Evolutionary conservation across 768 basidiomycete species (phyloP).

Genomic region (Agaricus sinodeliciosus): DNA sequence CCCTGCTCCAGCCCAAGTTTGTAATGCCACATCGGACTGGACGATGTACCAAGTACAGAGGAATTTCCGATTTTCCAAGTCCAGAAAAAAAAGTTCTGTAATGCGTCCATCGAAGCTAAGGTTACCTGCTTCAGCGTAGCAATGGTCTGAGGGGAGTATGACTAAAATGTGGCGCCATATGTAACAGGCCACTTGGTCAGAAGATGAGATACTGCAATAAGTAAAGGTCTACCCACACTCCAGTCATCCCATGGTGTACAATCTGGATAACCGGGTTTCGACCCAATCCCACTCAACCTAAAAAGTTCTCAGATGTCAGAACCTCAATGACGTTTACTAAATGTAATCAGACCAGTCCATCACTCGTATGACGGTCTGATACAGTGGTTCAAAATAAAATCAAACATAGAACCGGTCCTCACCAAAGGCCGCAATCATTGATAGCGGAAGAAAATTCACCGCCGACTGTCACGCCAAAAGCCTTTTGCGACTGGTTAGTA

Average conservation of each 20-base stretch:
- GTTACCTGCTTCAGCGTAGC: slow-evolving; percentile 57
- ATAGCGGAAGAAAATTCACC: slow-evolving; percentile 83
- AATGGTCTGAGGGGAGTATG: slow-evolving; percentile 55
- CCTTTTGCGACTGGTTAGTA: slow-evolving; percentile 54
- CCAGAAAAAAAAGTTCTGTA: slow-evolving; percentile 96
- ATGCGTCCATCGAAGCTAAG: slow-evolving; percentile 79
- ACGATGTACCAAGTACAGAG: slow-evolving; percentile 56
- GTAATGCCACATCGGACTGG: slow-evolving; percentile 83
- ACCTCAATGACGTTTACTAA: slow-evolving; percentile 9
- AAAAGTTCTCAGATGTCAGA: slow-evolving; percentile 11
- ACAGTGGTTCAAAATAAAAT: background rate
- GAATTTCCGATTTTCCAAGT: slow-evolving; percentile 93
- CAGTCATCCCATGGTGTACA: slow-evolving; percentile 39
- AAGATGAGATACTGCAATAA: slow-evolving; percentile 1
- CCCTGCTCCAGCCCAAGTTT: slow-evolving; percentile 78
- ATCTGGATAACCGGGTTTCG: slow-evolving; percentile 25
- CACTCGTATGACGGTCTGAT: background rate
- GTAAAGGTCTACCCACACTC: slow-evolving; percentile 25
- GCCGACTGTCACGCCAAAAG: slow-evolving; percentile 73
- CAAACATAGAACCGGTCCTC: slow-evolving; percentile 19
- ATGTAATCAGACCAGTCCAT: slow-evolving; percentile 7
- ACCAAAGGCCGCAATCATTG: slow-evolving; percentile 67
- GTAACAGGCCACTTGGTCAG: slow-evolving; percentile 4
- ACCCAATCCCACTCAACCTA: slow-evolving; percentile 43
- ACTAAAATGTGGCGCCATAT: slow-evolving; percentile 22